Percentiles rank a stretch among this genome's conserved stretches.
Evolutionary conservation across 257 asterid genomes (phyloP).

Genomic region (Scutellaria barbata): DNA sequence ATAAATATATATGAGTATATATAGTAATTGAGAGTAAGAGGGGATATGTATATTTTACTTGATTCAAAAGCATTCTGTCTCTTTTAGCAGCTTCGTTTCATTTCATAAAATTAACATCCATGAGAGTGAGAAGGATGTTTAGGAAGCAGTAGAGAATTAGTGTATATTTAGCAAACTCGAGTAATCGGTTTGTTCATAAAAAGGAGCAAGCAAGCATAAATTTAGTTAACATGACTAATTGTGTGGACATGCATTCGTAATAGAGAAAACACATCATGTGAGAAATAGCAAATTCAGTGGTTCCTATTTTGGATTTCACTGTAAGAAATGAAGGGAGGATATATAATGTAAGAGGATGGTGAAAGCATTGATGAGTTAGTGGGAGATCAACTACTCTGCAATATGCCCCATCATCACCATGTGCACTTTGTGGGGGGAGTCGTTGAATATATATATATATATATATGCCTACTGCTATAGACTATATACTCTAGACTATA

Average conservation of each 20-base stretch:
- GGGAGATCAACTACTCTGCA: not conserved
- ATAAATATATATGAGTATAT: not conserved
- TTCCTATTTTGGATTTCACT: slow-evolving; percentile 36
- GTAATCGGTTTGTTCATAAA: not conserved
- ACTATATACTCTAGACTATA: too few species aligned
- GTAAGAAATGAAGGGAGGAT: slow-evolving; percentile 19
- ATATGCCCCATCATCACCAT: not conserved
- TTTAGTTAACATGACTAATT: not conserved
- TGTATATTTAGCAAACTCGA: not conserved
- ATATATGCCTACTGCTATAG: too few species aligned
- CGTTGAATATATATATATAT: too few species aligned
- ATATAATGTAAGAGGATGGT: not conserved
- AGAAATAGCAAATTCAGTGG: slow-evolving; percentile 26
- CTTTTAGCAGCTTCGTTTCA: not conserved
- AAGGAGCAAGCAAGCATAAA: not conserved
- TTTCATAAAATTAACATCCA: too few species aligned
- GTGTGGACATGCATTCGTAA: not conserved
- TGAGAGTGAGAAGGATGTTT: too few species aligned
- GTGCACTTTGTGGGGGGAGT: not conserved
- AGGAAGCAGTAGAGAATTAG: not conserved
- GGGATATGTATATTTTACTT: too few species aligned
- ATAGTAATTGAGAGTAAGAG: too few species aligned
- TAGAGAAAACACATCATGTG: slow-evolving; percentile 41
- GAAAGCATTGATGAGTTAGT: not conserved
- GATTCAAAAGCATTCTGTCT: not conserved